phyloP scores from a whole-genome alignment of 2,329 filamentous ascomycete genomes.

The Stemphylium lycopersici region DNA sequence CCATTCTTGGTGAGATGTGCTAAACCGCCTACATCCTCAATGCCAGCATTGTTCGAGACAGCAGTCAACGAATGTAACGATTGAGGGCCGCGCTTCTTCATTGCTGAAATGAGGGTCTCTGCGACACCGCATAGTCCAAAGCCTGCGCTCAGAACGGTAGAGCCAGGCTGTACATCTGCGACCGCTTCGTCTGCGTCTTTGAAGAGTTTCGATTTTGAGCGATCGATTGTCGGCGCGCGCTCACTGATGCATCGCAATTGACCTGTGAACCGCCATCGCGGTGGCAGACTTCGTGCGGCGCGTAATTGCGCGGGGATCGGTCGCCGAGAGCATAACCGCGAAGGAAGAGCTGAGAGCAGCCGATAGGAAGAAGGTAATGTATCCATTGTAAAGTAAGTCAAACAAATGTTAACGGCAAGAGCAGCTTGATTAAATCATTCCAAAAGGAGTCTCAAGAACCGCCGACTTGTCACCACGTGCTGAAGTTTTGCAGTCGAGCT shows the following conservation, averaged over 20 bases:
- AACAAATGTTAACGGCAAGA: neutral
- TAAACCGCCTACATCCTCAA: slow-evolving; percentile 68
- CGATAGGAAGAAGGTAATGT: slow-evolving; percentile 35
- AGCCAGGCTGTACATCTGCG: slow-evolving; percentile 45
- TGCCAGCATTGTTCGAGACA: slow-evolving; percentile 81
- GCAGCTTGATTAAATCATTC: slow-evolving; percentile 1
- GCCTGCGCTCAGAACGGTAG: slow-evolving; percentile 47
- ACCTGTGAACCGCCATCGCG: slow-evolving; percentile 29
- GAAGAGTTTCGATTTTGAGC: slow-evolving; percentile 46
- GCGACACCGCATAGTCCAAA: slow-evolving; percentile 50
- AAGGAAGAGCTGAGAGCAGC: slow-evolving; percentile 36
- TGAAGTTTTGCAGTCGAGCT: neutral
- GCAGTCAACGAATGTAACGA: slow-evolving; percentile 64
- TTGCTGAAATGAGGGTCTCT: slow-evolving; percentile 48
- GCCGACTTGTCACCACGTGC: slow-evolving; percentile 1
- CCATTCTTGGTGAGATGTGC: slow-evolving; percentile 71
- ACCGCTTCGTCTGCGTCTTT: slow-evolving; percentile 47
- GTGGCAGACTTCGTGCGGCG: slow-evolving; percentile 23
- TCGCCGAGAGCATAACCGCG: slow-evolving; percentile 34
- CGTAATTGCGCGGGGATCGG: slow-evolving; percentile 38
- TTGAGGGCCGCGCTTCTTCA: slow-evolving; percentile 38
- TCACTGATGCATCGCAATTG: slow-evolving; percentile 34
- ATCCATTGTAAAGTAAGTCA: slow-evolving; percentile 33
- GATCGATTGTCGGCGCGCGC: slow-evolving; percentile 41
- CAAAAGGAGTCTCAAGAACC: slow-evolving; percentile 5